These are phyloP conservation scores for Dalechampia spathulata DNA, from an alignment of 441 rosid genomes.

Conservation along the genomic window DNA sequence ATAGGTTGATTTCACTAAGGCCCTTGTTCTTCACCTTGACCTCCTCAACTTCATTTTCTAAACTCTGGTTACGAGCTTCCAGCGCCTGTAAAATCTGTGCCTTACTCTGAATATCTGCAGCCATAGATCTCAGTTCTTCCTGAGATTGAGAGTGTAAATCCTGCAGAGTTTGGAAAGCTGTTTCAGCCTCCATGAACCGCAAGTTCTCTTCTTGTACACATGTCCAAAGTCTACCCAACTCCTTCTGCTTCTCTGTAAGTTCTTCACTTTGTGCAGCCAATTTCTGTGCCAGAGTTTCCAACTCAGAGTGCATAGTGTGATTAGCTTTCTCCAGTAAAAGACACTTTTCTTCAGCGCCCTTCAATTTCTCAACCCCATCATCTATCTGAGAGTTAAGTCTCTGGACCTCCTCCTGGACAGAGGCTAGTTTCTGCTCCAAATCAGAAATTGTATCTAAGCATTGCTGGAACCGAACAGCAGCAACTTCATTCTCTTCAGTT, in stretches of 20 bases:
- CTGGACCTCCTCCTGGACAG: conserved; percentile 55
- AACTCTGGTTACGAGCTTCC: conserved; percentile 52
- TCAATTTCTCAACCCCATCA: conserved; percentile 55
- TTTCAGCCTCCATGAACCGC: conserved; percentile 85
- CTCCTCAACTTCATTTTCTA: conserved; percentile 52
- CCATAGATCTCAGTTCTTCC: conserved; percentile 78
- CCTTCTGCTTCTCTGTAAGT: conserved; percentile 80
- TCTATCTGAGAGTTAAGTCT: conserved; percentile 64
- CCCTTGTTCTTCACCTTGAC: conserved; percentile 50
- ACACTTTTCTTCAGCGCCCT: conserved; percentile 79
- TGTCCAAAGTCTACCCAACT: conserved; percentile 79
- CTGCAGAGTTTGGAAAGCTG: conserved; percentile 93
- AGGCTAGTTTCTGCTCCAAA: conserved; percentile 56
- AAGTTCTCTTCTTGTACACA: conserved; percentile 79
- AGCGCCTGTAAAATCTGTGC: conserved; percentile 54
- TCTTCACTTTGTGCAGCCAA: conserved; percentile 63
- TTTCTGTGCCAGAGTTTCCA: conserved; percentile 55
- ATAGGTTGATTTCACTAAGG: conserved; percentile 56
- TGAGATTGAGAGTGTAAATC: conserved; percentile 90
- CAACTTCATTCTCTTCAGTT: conserved; percentile 68
- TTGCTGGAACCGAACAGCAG: conserved; percentile 56
- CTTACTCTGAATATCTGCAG: conserved; percentile 53
- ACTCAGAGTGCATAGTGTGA: conserved; percentile 58
- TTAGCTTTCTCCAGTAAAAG: conserved; percentile 65
- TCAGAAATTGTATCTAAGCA: conserved; percentile 58